phyloP scores from a whole-genome alignment of 805 yeast genomes.

The Lipomyces lipofer region DNA sequence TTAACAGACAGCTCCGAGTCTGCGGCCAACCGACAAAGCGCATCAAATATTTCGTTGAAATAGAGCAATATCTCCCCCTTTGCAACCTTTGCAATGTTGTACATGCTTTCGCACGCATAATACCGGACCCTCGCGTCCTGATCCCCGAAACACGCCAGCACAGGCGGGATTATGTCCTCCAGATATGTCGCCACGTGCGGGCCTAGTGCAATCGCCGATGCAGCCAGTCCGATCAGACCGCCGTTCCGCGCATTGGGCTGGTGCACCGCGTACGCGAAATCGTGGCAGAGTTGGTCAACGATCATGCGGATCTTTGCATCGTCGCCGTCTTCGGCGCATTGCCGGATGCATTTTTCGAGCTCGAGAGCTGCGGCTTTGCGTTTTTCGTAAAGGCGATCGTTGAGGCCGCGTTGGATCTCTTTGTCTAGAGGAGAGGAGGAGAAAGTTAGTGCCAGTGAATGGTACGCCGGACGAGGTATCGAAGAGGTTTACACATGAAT shows the following conservation, averaged over 20 bases:
- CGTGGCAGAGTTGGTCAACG: conserved; percentile 73
- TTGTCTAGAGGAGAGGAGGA: conserved; percentile 49
- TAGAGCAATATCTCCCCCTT: conserved; percentile 89
- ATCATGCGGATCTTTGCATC: conserved; percentile 57
- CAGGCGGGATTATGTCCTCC: conserved; percentile 87
- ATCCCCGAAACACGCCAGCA: conserved; percentile 92
- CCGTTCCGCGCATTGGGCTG: conserved; percentile 91
- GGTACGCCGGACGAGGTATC: too few relatives aligned
- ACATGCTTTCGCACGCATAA: conserved; percentile 93
- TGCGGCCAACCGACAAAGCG: conserved; percentile 61
- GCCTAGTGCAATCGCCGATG: conserved; percentile 92
- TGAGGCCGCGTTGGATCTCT: conserved; percentile 63
- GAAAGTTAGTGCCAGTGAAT: too few relatives aligned
- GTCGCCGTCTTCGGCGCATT: conserved; percentile 61
- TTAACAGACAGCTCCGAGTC: conserved; percentile 78
- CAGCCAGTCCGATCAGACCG: conserved; percentile 92
- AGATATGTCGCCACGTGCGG: conserved; percentile 78
- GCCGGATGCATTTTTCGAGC: conserved; percentile 70
- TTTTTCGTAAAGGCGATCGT: conserved; percentile 74
- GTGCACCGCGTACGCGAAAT: conserved; percentile 79
- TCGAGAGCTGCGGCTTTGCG: conserved; percentile 70
- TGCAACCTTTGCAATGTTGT: conserved; percentile 94
- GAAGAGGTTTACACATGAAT: too few relatives aligned
- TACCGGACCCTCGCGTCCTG: conserved; percentile 96
- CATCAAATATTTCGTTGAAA: conserved; percentile 94